phyloP scores from a whole-genome alignment of 495 filamentous ascomycete species.

The Neurospora sp. region DNA sequence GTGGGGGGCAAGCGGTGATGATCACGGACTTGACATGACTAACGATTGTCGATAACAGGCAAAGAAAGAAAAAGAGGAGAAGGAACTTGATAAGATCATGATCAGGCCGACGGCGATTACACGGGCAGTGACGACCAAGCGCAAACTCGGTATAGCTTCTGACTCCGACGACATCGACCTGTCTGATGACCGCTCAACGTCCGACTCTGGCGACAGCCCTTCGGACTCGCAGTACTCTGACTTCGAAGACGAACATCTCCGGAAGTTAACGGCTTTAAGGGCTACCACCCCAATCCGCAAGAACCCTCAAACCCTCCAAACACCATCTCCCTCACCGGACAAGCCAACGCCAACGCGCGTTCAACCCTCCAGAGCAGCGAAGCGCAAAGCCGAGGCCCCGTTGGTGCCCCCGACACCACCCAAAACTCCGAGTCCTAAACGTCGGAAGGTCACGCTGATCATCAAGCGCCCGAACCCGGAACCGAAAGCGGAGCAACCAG shows the following conservation, averaged over 20 bases:
- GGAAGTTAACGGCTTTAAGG: not conserved
- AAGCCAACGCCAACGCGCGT: slow-evolving; percentile 11
- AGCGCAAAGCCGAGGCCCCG: slow-evolving; percentile 7
- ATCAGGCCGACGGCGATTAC: not conserved
- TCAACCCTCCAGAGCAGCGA: slow-evolving; percentile 17
- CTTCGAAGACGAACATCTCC: not conserved
- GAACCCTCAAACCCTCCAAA: not conserved
- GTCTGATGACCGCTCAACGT: not conserved
- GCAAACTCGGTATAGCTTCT: not conserved
- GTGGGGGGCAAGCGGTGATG: not conserved
- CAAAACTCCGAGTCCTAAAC: not conserved
- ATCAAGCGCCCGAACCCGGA: not conserved
- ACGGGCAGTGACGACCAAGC: not conserved
- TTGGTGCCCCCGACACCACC: not conserved
- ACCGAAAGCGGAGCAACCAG: not conserved
- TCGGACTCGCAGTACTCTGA: not conserved
- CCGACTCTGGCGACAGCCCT: not conserved
- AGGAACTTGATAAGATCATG: not conserved
- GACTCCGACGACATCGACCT: not conserved
- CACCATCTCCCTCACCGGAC: not conserved
- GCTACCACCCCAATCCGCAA: not conserved
- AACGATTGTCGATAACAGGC: not conserved
- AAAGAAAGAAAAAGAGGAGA: not conserved
- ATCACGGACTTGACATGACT: not conserved
- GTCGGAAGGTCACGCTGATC: not conserved